These are phyloP conservation scores for Tricholoma saponaceum DNA, from an alignment of 768 basidiomycete species.

Conservation along the genomic window DNA sequence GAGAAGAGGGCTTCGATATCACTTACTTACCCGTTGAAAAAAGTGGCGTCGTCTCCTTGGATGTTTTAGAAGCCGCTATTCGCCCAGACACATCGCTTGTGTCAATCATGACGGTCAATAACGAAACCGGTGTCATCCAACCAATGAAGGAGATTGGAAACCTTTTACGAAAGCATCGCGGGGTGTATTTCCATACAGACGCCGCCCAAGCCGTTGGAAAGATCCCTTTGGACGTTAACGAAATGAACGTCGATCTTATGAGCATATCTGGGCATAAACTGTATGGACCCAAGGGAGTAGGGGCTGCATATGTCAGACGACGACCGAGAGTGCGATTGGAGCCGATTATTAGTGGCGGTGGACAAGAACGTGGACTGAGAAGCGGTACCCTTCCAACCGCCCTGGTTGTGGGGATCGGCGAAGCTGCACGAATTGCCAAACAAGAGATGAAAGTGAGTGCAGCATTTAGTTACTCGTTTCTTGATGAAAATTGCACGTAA, in stretches of 20 bases:
- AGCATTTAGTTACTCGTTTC: slow-evolving; percentile 9
- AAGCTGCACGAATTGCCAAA: slow-evolving; percentile 89
- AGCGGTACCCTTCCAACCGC: slow-evolving; percentile 92
- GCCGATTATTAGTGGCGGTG: slow-evolving; percentile 92
- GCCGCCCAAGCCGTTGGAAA: slow-evolving; percentile 95
- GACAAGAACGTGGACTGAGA: slow-evolving; percentile 92
- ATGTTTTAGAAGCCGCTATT: slow-evolving; percentile 80
- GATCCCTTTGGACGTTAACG: slow-evolving; percentile 89
- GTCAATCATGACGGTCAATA: slow-evolving; percentile 98
- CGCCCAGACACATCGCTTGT: slow-evolving; percentile 92
- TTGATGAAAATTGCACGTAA: slow-evolving; percentile 48
- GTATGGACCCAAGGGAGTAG: slow-evolving; percentile 96
- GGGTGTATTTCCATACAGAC: slow-evolving; percentile 95
- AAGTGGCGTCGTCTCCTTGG: slow-evolving; percentile 79
- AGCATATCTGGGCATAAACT: slow-evolving; percentile 97
- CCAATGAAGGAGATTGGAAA: slow-evolving; percentile 94
- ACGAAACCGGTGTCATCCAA: slow-evolving; percentile 98
- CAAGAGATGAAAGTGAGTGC: slow-evolving; percentile 87
- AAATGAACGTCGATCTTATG: slow-evolving; percentile 92
- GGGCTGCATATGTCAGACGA: slow-evolving; percentile 90
- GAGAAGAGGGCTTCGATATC: slow-evolving; percentile 95
- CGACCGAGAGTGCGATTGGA: slow-evolving; percentile 91
- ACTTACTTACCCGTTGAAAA: slow-evolving; percentile 94
- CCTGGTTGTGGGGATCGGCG: slow-evolving; percentile 89
- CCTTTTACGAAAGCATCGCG: slow-evolving; percentile 80